Percentiles rank a stretch among this genome's conserved stretches.
Evolutionary conservation across 345 rosid genomes (phyloP).

Genomic region (Hypericum androsaemum): DNA sequence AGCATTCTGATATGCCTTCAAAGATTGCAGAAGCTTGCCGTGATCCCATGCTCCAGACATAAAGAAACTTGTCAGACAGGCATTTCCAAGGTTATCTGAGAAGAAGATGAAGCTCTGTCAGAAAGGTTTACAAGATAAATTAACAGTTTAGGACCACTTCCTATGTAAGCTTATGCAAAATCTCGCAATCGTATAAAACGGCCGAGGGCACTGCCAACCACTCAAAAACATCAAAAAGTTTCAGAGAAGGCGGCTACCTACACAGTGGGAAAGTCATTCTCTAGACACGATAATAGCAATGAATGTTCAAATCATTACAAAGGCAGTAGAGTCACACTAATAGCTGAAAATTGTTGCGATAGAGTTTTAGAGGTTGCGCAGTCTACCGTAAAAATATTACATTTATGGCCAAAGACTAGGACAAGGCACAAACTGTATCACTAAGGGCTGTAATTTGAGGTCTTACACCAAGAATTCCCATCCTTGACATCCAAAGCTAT

Average conservation of each 20-base stretch:
- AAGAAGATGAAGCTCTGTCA: conserved; percentile 14
- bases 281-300: too few relatives aligned
- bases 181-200: background rate
- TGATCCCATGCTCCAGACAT: conserved; percentile 67
- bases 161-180: background rate
- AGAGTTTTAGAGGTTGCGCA: too few relatives aligned
- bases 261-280: too few relatives aligned
- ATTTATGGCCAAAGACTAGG: too few relatives aligned
- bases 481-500: conserved; percentile 65
- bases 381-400: background rate
- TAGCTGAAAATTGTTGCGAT: too few relatives aligned
- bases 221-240: too few relatives aligned
- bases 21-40: conserved; percentile 50
- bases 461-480: conserved; percentile 75
- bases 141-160: background rate
- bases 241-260: too few relatives aligned
- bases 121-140: background rate
- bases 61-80: conserved; percentile 61
- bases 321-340: too few relatives aligned
- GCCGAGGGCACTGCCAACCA: too few relatives aligned
- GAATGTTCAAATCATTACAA: too few relatives aligned
- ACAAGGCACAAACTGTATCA: background rate
- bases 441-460: background rate
- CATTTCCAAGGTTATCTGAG: conserved; percentile 73
- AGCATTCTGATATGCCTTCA: conserved; percentile 73